phyloP scores from a whole-genome alignment of 495 filamentous ascomycete species.

The Neurospora sp. region DNA sequence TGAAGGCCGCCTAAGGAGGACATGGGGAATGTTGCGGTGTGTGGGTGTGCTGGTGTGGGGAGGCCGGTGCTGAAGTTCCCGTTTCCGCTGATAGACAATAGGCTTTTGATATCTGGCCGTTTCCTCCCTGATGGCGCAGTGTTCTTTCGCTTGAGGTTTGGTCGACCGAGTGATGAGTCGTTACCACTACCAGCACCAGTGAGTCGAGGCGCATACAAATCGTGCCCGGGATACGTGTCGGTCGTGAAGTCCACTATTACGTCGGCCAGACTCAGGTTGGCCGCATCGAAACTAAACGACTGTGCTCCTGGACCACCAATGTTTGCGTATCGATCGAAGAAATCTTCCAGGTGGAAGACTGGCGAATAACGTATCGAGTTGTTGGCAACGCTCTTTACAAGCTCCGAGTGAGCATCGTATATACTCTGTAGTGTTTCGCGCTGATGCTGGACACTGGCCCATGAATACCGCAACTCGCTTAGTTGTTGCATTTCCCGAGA shows the following conservation, averaged over 20 bases:
- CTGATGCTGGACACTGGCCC: slow-evolving; percentile 72
- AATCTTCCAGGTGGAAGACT: slow-evolving; percentile 76
- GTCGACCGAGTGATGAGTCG: slow-evolving; percentile 14
- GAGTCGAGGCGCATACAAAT: slow-evolving; percentile 23
- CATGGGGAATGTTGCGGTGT: slow-evolving; percentile 23
- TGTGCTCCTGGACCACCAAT: slow-evolving; percentile 30
- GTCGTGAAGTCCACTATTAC: slow-evolving; percentile 37
- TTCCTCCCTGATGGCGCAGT: slow-evolving; percentile 19
- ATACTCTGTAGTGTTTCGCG: slow-evolving; percentile 65
- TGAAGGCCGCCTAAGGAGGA: slow-evolving; percentile 14
- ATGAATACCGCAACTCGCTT: slow-evolving; percentile 57
- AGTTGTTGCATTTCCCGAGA: slow-evolving; percentile 71
- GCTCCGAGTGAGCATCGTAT: slow-evolving; percentile 60
- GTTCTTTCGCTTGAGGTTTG: slow-evolving; percentile 34
- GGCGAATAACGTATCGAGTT: slow-evolving; percentile 53
- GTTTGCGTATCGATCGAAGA: slow-evolving; percentile 66
- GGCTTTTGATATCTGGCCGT: slow-evolving; percentile 22
- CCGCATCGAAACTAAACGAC: slow-evolving; percentile 40
- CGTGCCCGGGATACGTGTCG: slow-evolving; percentile 37
- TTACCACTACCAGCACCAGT: too few relatives aligned
- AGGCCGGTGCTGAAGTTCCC: slow-evolving; percentile 17
- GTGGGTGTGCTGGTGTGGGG: slow-evolving; percentile 19
- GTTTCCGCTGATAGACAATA: slow-evolving; percentile 14
- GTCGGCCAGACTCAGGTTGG: slow-evolving; percentile 44
- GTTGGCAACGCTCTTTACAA: slow-evolving; percentile 59